Conservation (phyloP, 208 protist species). For the Acanthamoeba healyi region DNA sequence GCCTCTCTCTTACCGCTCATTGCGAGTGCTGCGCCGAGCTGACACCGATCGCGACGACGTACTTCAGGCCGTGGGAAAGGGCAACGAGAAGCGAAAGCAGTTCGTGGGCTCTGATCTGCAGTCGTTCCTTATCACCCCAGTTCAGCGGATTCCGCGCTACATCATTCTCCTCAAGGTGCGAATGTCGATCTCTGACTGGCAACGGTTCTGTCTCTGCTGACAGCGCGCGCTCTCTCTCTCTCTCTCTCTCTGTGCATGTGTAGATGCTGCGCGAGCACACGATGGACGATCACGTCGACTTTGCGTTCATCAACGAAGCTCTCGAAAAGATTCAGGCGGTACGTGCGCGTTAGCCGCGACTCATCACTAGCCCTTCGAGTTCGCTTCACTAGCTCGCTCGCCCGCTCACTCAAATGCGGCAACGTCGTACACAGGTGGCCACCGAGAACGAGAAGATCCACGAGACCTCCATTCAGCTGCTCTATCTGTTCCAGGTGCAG, state of each 20-base stretch:
- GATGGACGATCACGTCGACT: conserved; percentile 38
- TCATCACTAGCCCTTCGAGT: too few species aligned
- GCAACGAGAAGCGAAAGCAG: conserved; percentile 29
- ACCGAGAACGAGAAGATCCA: conserved; percentile 50
- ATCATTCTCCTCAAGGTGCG: conserved; percentile 35
- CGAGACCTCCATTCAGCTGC: background rate
- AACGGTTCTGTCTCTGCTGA: too few species aligned
- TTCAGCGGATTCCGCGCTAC: conserved; percentile 25
- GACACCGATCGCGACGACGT: background rate
- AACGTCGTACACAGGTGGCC: background rate
- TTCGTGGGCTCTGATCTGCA: conserved; percentile 53
- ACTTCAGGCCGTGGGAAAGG: background rate
- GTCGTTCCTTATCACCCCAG: conserved; percentile 40
- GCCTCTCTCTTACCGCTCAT: background rate
- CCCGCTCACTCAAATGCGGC: background rate
- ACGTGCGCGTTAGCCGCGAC: too few species aligned
- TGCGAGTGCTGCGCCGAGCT: too few species aligned
- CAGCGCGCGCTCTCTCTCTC: too few species aligned
- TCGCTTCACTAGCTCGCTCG: background rate
- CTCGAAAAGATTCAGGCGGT: conserved; percentile 24
- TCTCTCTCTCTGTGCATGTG: too few species aligned
- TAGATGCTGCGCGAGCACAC: conserved; percentile 30
- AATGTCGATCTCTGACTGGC: background rate
- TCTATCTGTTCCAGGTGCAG: conserved; percentile 17
- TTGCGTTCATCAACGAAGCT: conserved; percentile 14